Base-by-base conservation (phyloP, 2,329 filamentous ascomycete genomes). In the Magnaporthiopsis rhizophila region DNA sequence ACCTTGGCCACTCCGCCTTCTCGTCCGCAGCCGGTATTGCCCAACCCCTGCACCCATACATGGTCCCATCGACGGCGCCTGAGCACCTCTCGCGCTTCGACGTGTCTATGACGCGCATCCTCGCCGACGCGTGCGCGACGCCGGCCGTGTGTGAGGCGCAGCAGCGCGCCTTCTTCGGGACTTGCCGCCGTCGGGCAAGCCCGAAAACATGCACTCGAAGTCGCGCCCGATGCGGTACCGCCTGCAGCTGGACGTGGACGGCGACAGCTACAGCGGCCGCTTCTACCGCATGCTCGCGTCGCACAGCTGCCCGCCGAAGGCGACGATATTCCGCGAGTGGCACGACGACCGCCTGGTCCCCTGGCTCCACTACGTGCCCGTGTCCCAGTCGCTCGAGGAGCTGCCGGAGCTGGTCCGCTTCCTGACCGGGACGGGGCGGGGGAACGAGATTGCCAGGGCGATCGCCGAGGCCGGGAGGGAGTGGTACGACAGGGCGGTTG, bases 351-450 rank as follows among this genome's bases (percentile, higher is more conserved):
- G 83, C 0, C 74, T 86, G 2, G 64, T 79, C 12, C 82, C 83
- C 0, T 86, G 84, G 84, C 73, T 82, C 4, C 84, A 86, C 66
- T 86, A 85, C 64, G 69, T 86, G 0, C 84, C 84, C 0, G 74
- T 86, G 0, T 83, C 80, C 60, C 72, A 79, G 66, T 72, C 77
- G 7, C 72, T 83, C 69, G 75, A 77, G 3, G 83, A 86, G 70
- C 68, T 86, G 3, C 80, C 82, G 0, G 83, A 85, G 68, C 67
- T 83, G 53, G 74, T 85, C 0, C 67, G 69, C 0, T 84, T 78
- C 65, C 72, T 86, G 6, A 77, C 77, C 3, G 72, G 74, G 0
- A 79, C 78, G 0, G 71, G 74, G 4, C 70, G 76, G 5, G 86
- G 86, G 0, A 78, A 80, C 67, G 66, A 65, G 18, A 74, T 79